phyloP scores from a whole-genome alignment of 805 yeast species.

The Maudiozyma serrabonitensis region DNA sequence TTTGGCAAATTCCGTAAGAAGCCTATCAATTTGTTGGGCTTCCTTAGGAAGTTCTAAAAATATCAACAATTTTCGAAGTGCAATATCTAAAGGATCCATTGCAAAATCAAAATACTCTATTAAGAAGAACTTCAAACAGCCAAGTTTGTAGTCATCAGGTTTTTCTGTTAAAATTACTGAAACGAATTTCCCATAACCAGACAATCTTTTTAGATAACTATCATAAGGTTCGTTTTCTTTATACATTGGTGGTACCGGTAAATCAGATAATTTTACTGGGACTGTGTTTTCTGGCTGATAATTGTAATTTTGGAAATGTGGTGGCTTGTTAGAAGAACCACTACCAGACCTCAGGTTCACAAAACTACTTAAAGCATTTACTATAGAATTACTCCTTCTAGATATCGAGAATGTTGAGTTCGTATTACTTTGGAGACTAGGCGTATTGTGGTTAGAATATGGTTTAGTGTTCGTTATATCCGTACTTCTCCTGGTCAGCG shows the following conservation, averaged over 20 bases:
- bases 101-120: slow-evolving; percentile 37
- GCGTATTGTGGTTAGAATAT: neutral
- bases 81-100: slow-evolving; percentile 53
- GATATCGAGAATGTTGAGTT: slow-evolving; percentile 9
- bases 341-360: slow-evolving; percentile 27
- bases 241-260: slow-evolving; percentile 24
- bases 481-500: slow-evolving; percentile 1
- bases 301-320: neutral
- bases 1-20: slow-evolving; percentile 46
- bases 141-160: slow-evolving; percentile 19
- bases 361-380: slow-evolving; percentile 31
- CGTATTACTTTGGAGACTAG: slow-evolving; percentile 1
- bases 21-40: slow-evolving; percentile 67
- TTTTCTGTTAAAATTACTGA: slow-evolving; percentile 25
- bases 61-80: slow-evolving; percentile 51
- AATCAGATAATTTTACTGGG: slow-evolving; percentile 9
- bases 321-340: slow-evolving; percentile 10
- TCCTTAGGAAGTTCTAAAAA: slow-evolving; percentile 56
- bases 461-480: neutral
- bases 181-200: slow-evolving; percentile 26
- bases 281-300: neutral
- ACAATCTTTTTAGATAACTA: slow-evolving; percentile 20
- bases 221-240: slow-evolving; percentile 21
- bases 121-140: slow-evolving; percentile 25
- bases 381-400: slow-evolving; percentile 31